Evolutionary conservation across 2,329 filamentous ascomycete species (phyloP).

Genomic region (Colletotrichum neosansevieriae): DNA sequence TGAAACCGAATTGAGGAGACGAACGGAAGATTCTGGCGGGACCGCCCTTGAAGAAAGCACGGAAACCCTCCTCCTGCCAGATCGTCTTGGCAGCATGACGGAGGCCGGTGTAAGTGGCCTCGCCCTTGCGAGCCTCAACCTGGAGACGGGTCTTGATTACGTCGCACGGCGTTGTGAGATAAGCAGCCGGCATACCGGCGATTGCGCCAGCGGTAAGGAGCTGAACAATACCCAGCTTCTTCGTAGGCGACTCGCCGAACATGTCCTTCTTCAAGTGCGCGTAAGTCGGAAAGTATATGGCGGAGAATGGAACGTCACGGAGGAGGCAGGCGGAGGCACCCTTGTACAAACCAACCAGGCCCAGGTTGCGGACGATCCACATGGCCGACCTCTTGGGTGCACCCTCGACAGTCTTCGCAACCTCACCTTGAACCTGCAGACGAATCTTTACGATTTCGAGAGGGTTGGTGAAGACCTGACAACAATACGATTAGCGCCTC

Average conservation of each 20-base stretch:
- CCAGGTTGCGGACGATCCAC: constrained; percentile 97
- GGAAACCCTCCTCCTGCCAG: constrained; percentile 90
- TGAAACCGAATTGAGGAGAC: constrained; percentile 98
- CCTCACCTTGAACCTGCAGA: constrained; percentile 95
- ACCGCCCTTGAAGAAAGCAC: constrained; percentile 98
- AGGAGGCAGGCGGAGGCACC: constrained; percentile 93
- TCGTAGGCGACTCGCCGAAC: constrained; percentile 88
- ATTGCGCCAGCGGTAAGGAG: constrained; percentile 95
- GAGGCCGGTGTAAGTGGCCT: constrained; percentile 87
- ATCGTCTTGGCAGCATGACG: constrained; percentile 88
- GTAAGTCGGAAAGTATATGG: constrained; percentile 99
- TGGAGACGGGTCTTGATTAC: constrained; percentile 99
- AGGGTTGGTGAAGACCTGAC: constrained; percentile 93
- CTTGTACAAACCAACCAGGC: constrained; percentile 95
- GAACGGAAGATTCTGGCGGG: constrained; percentile 95
- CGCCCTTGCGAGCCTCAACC: constrained; percentile 96
- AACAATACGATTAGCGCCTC: constrained; percentile 34
- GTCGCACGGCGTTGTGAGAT: constrained; percentile 96
- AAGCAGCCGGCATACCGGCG: constrained; percentile 90
- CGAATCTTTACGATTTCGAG: constrained; percentile 99
- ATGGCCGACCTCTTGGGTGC: constrained; percentile 91
- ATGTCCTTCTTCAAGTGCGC: constrained; percentile 92
- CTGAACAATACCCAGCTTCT: constrained; percentile 91
- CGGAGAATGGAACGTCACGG: constrained; percentile 96
- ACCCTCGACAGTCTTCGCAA: constrained; percentile 86